These are phyloP conservation scores for Colletotrichum eleusines DNA, from an alignment of 2,329 filamentous ascomycete genomes.

Conservation along the genomic window DNA sequence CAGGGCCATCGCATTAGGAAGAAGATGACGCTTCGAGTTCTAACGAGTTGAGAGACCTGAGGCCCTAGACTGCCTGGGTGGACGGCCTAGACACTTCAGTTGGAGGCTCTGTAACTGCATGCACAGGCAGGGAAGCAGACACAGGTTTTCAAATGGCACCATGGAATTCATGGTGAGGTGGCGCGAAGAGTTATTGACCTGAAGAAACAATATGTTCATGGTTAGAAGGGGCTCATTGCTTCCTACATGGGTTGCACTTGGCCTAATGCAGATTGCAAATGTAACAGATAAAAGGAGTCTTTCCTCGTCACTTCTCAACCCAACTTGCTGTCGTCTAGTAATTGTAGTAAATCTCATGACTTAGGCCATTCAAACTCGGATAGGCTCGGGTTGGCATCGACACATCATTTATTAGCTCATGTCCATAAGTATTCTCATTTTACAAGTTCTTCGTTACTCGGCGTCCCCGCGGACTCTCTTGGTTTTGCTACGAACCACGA, in stretches of 20 bases:
- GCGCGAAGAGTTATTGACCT: neutral
- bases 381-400: neutral
- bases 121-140: neutral
- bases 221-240: neutral
- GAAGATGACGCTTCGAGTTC: neutral
- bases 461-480: neutral
- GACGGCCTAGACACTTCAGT: neutral
- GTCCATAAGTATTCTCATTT: neutral
- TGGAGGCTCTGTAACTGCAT: neutral
- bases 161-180: neutral
- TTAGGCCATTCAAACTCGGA: neutral
- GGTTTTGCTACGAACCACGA: neutral
- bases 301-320: neutral
- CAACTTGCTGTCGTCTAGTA: neutral
- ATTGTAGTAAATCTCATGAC: no score
- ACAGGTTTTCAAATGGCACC: neutral
- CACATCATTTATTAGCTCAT: conserved; percentile 5
- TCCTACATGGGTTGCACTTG: neutral
- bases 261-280: no score
- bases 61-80: conserved; percentile 7
- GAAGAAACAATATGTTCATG: neutral
- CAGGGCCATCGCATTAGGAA: neutral
- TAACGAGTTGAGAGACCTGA: conserved; percentile 17
- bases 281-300: neutral
- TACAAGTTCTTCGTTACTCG: conserved; percentile 16